These are phyloP conservation scores for Lagenidium giganteum DNA, from an alignment of 352 stramenopile genomes.

Conservation along the genomic window DNA sequence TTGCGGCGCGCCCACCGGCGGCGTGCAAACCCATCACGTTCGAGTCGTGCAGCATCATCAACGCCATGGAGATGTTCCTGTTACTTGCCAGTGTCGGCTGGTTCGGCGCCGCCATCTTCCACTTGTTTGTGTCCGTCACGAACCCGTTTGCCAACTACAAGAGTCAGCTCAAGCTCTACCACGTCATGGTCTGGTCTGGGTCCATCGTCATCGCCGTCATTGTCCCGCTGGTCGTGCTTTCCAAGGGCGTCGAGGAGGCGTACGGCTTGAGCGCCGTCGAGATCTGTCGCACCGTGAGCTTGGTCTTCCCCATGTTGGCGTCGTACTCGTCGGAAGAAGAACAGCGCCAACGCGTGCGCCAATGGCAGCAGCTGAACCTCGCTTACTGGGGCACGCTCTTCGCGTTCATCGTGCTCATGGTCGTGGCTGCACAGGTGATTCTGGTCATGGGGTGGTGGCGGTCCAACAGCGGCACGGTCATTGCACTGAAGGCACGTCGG, in stretches of 20 bases:
- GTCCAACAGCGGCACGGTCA: conserved; percentile 72
- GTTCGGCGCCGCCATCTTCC: conserved; percentile 64
- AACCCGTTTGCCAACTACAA: conserved; percentile 78
- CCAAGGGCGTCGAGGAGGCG: conserved; percentile 19
- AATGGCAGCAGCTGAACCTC: conserved; percentile 61
- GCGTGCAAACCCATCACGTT: conserved; percentile 35
- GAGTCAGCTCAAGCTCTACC: conserved; percentile 45
- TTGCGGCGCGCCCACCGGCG: too few relatives aligned
- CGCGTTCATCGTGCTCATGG: conserved; percentile 47
- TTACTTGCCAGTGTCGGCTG: conserved; percentile 54
- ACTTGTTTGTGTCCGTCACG: conserved; percentile 68
- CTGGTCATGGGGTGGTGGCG: conserved; percentile 70
- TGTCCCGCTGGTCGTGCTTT: conserved; percentile 41
- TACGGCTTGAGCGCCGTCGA: conserved; percentile 39
- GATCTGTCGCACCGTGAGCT: conserved; percentile 40
- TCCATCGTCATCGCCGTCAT: conserved; percentile 36
- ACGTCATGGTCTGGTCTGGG: conserved; percentile 41
- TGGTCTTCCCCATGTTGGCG: conserved; percentile 46
- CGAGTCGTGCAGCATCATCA: conserved; percentile 26
- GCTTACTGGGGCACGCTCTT: conserved; percentile 56
- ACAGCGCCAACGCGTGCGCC: conserved; percentile 19
- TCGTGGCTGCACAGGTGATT: conserved; percentile 49
- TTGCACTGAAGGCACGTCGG: conserved; percentile 56
- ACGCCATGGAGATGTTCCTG: conserved; percentile 53
- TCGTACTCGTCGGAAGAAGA: conserved; percentile 16